These are phyloP conservation scores for Corinectria fuckeliana DNA, from an alignment of 2,329 filamentous ascomycete species.

Conservation along the genomic window DNA sequence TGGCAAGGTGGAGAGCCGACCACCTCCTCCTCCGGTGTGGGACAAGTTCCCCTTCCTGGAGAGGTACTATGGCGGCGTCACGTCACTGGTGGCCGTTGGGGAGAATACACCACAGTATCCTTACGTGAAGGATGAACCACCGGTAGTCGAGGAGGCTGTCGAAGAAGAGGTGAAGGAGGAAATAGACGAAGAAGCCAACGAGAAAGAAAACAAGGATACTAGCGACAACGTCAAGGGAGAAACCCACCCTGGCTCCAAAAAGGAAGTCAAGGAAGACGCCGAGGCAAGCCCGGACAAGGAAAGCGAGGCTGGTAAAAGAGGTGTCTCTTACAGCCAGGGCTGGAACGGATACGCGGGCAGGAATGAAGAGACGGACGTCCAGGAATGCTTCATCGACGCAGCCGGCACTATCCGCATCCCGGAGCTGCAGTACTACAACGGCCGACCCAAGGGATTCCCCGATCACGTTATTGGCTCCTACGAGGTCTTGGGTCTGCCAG, in stretches of 20 bases:
- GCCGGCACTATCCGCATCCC: constrained; percentile 72
- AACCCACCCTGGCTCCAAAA: constrained; percentile 10
- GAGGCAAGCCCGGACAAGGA: not conserved
- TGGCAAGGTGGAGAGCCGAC: constrained; percentile 50
- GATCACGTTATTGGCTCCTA: constrained; percentile 88
- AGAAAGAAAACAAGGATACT: constrained; percentile 15
- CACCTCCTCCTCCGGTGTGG: constrained; percentile 74
- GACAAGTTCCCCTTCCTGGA: constrained; percentile 85
- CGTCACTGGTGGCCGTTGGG: constrained; percentile 68
- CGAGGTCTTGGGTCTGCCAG: constrained; percentile 75
- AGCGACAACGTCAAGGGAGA: constrained; percentile 28
- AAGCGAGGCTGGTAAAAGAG: constrained; percentile 25
- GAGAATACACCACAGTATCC: constrained; percentile 86
- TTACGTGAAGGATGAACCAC: constrained; percentile 63
- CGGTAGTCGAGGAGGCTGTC: constrained; percentile 24
- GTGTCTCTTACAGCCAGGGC: constrained; percentile 39
- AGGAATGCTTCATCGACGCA: constrained; percentile 80
- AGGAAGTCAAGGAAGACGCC: constrained; percentile 18
- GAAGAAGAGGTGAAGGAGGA: constrained; percentile 19
- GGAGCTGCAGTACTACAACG: constrained; percentile 73
- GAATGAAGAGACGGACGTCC: constrained; percentile 58
- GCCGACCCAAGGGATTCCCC: constrained; percentile 84
- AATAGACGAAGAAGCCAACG: constrained; percentile 22
- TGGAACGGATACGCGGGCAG: constrained; percentile 45
- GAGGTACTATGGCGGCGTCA: constrained; percentile 88